A percentile compares a stretch with the other conserved stretches of the same genome.
Evolutionary conservation across 1,284 basidiomycete species (phyloP).

Genomic region (Macrocystidia cucumis): DNA sequence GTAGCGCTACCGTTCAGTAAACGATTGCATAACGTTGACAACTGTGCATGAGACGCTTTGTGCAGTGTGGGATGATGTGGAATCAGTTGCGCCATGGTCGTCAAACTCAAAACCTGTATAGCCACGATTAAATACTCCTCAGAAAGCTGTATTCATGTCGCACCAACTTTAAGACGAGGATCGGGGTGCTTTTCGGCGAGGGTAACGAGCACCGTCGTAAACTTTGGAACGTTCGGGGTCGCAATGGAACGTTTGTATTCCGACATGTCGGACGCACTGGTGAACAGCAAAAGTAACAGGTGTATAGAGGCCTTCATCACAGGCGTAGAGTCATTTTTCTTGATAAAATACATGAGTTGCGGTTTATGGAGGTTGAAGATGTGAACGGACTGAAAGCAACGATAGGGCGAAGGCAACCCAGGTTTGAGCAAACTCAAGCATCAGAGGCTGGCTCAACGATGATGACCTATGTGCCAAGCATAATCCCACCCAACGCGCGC

Average conservation of each 20-base stretch:
- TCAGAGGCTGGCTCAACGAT: slow-evolving; percentile 41
- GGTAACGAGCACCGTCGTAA: slow-evolving; percentile 46
- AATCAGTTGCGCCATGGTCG: slow-evolving; percentile 48
- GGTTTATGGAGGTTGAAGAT: slow-evolving; percentile 14
- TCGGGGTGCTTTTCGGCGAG: slow-evolving; percentile 45
- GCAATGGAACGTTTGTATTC: slow-evolving; percentile 76
- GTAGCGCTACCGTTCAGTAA: slow-evolving; percentile 48
- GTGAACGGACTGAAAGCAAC: slow-evolving; percentile 53
- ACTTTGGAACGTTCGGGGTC: slow-evolving; percentile 64
- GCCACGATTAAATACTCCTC: not conserved
- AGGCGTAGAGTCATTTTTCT: slow-evolving; percentile 63
- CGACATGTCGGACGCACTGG: slow-evolving; percentile 42
- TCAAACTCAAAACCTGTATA: slow-evolving; percentile 41
- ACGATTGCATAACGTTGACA: slow-evolving; percentile 45
- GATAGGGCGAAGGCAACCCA: slow-evolving; percentile 64
- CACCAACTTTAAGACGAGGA: slow-evolving; percentile 44
- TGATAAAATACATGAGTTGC: slow-evolving; percentile 15
- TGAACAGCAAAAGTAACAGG: slow-evolving; percentile 55
- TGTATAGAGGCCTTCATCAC: slow-evolving; percentile 51
- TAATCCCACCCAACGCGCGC: slow-evolving; percentile 68
- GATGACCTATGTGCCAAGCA: slow-evolving; percentile 63
- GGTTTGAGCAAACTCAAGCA: slow-evolving; percentile 62
- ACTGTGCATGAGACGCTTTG: slow-evolving; percentile 38
- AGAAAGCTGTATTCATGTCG: too few relatives aligned
- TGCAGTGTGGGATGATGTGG: slow-evolving; percentile 59